These are phyloP conservation scores for Oldenlandia corymbosa DNA, from an alignment of 257 asterid species.

Conservation along the genomic window DNA sequence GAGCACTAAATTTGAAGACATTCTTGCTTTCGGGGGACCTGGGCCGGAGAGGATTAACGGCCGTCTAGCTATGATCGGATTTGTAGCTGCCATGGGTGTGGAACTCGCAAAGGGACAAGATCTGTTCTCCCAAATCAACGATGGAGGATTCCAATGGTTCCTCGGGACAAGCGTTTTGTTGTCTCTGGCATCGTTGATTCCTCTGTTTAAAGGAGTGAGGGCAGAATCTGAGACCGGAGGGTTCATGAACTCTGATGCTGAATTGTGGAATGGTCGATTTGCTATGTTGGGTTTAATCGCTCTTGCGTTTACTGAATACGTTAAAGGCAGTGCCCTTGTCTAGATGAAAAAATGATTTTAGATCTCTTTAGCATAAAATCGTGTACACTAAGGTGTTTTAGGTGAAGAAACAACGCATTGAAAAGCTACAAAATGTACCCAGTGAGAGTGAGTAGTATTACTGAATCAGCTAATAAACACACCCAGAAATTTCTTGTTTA, in stretches of 20 bases:
- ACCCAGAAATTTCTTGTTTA: too few relatives aligned
- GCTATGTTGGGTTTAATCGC: conserved; percentile 89
- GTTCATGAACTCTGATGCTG: conserved; percentile 59
- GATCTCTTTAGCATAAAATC: too few relatives aligned
- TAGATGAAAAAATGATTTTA: too few relatives aligned
- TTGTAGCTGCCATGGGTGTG: conserved; percentile 64
- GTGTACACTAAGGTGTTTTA: too few relatives aligned
- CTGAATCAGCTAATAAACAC: too few relatives aligned
- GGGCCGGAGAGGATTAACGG: conserved; percentile 86
- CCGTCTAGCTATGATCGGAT: conserved; percentile 75
- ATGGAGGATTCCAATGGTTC: conserved; percentile 62
- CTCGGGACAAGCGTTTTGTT: conserved; percentile 43
- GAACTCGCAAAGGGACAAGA: conserved; percentile 61
- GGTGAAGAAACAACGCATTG: too few relatives aligned
- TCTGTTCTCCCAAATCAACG: conserved; percentile 41
- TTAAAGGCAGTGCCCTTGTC: conserved; percentile 59
- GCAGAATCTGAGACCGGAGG: conserved; percentile 44
- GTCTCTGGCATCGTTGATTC: conserved; percentile 57
- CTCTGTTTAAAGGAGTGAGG: conserved; percentile 49
- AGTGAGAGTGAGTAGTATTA: too few relatives aligned
- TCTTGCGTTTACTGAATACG: conserved; percentile 67
- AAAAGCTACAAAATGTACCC: too few relatives aligned
- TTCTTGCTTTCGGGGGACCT: conserved; percentile 72
- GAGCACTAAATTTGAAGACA: conserved; percentile 39
- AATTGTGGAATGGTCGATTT: conserved; percentile 76